Conservation (phyloP, 2,329 filamentous ascomycete genomes). For the Hyphodiscus sp. region DNA sequence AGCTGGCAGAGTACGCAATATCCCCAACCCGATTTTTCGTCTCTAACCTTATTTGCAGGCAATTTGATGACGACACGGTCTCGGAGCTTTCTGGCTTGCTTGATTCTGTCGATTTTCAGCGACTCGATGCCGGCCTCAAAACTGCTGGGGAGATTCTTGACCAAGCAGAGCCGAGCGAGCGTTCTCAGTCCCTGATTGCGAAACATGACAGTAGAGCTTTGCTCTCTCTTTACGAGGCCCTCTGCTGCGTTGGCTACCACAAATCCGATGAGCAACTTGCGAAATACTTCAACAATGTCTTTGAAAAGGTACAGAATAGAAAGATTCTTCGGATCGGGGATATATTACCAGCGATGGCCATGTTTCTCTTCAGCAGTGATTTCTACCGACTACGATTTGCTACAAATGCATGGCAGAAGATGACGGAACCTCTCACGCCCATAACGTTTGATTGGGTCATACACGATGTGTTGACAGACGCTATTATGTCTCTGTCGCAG, state of each 20-base stretch:
- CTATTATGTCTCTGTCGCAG: constrained; percentile 56
- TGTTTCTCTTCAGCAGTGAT: constrained; percentile 75
- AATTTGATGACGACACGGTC: constrained; percentile 43
- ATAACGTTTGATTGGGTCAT: constrained; percentile 86
- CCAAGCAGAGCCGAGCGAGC: constrained; percentile 17
- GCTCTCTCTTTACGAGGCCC: constrained; percentile 77
- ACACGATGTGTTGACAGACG: constrained; percentile 61
- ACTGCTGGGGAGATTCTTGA: constrained; percentile 48
- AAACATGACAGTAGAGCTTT: constrained; percentile 51
- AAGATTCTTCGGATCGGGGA: constrained; percentile 70
- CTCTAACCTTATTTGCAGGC: constrained; percentile 17
- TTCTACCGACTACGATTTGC: constrained; percentile 61
- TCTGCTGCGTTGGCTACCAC: constrained; percentile 79
- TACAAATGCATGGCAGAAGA: constrained; percentile 55
- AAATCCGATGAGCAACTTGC: constrained; percentile 33
- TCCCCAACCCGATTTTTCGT: constrained; percentile 2
- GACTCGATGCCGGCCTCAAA: constrained; percentile 54
- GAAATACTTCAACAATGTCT: constrained; percentile 68
- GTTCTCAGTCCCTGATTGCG: constrained; percentile 24
- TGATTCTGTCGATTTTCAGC: constrained; percentile 52
- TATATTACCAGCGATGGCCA: constrained; percentile 74
- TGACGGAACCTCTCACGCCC: constrained; percentile 56
- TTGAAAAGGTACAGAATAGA: constrained; percentile 71
- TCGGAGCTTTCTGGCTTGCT: constrained; percentile 48
- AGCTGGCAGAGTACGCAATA: constrained; percentile 50